These are phyloP conservation scores for Hydrangea macrophylla DNA, from an alignment of 148 eudicot genomes.

Conservation along the genomic window DNA sequence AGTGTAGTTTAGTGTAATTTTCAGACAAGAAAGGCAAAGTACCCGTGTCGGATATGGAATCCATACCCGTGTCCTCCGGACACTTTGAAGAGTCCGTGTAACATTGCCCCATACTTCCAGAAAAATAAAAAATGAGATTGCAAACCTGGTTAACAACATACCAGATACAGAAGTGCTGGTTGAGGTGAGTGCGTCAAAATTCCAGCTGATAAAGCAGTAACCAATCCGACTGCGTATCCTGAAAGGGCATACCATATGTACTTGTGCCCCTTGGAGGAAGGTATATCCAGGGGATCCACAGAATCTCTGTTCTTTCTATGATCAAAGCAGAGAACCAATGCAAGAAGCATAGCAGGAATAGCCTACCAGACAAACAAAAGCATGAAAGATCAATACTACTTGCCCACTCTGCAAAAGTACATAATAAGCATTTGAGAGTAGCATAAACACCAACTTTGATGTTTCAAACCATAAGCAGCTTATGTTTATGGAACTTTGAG, in stretches of 20 bases:
- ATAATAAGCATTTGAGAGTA: no score
- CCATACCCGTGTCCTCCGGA: no score
- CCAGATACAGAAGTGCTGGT: conserved; percentile 98
- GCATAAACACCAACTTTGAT: neutral
- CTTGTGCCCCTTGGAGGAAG: conserved; percentile 62
- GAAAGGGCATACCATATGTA: conserved; percentile 81
- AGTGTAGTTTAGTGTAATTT: no score
- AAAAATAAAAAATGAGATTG: no score
- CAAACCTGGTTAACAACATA: conserved; percentile 16
- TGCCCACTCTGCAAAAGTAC: neutral
- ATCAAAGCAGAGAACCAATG: conserved; percentile 87
- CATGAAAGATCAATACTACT: neutral
- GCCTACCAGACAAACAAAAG: conserved; percentile 55
- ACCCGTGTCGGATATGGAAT: no score
- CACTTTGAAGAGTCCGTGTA: no score
- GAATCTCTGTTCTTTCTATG: conserved; percentile 61
- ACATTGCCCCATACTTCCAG: no score
- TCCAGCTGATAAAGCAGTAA: conserved; percentile 89
- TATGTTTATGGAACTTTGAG: no score
- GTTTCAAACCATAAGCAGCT: neutral
- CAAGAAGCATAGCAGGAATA: conserved; percentile 94
- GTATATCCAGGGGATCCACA: conserved; percentile 40
- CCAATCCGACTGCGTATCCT: conserved; percentile 84
- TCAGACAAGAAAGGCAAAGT: no score
- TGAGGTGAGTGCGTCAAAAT: conserved; percentile 91